Evolutionary conservation across 345 rosid species (phyloP).

Genomic region (Brassica incana): DNA sequence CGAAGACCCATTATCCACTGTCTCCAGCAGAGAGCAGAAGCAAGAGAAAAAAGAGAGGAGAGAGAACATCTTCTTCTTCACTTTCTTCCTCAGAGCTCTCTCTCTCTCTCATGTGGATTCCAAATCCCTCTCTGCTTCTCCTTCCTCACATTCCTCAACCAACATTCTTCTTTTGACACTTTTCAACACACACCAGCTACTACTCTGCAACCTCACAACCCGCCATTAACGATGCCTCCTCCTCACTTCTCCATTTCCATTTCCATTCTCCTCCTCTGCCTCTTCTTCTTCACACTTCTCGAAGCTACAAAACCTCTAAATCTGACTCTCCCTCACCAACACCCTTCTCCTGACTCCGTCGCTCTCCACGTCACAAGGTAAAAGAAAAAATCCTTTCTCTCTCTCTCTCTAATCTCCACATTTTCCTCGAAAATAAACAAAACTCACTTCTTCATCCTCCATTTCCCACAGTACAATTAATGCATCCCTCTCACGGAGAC

Average conservation of each 20-base stretch:
- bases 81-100: slow-evolving; percentile 1
- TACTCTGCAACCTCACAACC: slow-evolving; percentile 16
- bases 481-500: slow-evolving; percentile 44
- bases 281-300: slow-evolving; percentile 29
- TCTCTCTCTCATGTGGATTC: slow-evolving; percentile 18
- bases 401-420: not conserved
- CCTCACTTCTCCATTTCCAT: not conserved
- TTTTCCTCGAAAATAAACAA: slow-evolving; percentile 1
- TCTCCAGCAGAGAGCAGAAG: slow-evolving; percentile 21
- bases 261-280: slow-evolving; percentile 44
- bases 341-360: slow-evolving; percentile 60
- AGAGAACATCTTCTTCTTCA: slow-evolving; percentile 3
- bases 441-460: not conserved
- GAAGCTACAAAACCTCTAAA: slow-evolving; percentile 13
- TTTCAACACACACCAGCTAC: not conserved
- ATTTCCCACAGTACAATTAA: slow-evolving; percentile 38
- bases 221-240: slow-evolving; percentile 48
- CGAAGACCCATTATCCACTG: slow-evolving; percentile 15
- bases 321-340: slow-evolving; percentile 63
- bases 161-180: slow-evolving; percentile 34
- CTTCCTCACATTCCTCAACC: slow-evolving; percentile 18
- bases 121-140: slow-evolving; percentile 27
- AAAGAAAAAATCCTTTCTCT: not conserved
- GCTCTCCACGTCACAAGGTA: slow-evolving; percentile 58
- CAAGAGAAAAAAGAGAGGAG: slow-evolving; percentile 9